Base-by-base conservation (phyloP, 352 stramenopile genomes). In the Discostella stelligera region DNA sequence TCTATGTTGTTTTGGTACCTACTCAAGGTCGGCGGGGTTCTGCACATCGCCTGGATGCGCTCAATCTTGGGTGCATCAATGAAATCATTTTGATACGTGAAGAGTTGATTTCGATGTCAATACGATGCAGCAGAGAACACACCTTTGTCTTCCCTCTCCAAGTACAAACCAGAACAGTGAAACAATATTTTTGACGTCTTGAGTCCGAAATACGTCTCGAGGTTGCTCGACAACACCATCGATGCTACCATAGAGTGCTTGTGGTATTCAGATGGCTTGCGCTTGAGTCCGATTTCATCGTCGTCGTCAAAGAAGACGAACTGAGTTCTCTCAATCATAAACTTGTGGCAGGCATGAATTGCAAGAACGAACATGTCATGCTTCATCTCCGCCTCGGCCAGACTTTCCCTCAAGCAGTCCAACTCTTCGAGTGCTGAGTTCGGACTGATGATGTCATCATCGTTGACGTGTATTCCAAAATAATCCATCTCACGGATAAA, bases 401-500 rank as follows among this genome's bases (percentile, higher is more conserved):
- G 21, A 16, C 25, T 56, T 25, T 66, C 21, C 58, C 60, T 67
- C 8, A 67, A 27, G 16, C 27, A n/a, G 6, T 66, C 49, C 46
- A 75, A 39, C 11, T 54, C 50, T 20, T 54, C 21, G 6, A 72
- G 8, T 10, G 65, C 53, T 30, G 56, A 68, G 25, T 68, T 48
- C 48, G 60, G 67, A 3, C 48, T 67, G 27, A 32, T 32, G 37
- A 71, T 66, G 3, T 55, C 48, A 3, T 25, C 3, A 18, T 52
- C 44, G 32, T 53, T 18, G 3, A 61, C 23, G 44, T 21, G 44
- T 16, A 69, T 64, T 37, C 61, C 71, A 64, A 68, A 74, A 32
- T 55, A 79, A 44, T 79, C 71, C 61, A 79, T 50, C 16, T 79
- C 71, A 20, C 71, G 49, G 2, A 67, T 41, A 27, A 79, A 79